Conservation (phyloP, 441 rosid genomes). For the Syzygium syzygioides region DNA sequence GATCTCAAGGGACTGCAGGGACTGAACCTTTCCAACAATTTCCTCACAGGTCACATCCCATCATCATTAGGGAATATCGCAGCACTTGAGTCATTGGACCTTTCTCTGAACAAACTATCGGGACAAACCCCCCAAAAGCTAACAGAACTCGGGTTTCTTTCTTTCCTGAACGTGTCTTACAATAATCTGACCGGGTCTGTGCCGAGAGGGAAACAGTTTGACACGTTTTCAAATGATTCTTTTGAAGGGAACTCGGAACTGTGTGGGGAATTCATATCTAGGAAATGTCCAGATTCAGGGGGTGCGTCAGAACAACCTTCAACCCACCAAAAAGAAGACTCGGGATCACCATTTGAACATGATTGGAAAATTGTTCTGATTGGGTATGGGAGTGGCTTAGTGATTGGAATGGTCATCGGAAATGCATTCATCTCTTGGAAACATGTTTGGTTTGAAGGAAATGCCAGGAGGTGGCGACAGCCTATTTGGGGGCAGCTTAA, state of each 20-base stretch:
- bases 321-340: neutral
- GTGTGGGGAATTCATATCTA: neutral
- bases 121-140: too few relatives aligned
- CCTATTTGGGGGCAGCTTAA: neutral
- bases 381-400: neutral
- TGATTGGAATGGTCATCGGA: neutral
- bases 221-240: neutral
- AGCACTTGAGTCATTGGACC: neutral
- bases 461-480: neutral
- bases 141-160: neutral
- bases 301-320: neutral
- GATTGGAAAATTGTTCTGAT: neutral
- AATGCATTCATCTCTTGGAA: neutral
- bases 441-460: neutral
- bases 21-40: too few relatives aligned
- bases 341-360: neutral
- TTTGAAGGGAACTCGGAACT: neutral
- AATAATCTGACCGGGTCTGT: too few relatives aligned
- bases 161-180: neutral
- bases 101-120: too few relatives aligned
- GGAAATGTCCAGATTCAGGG: neutral
- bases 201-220: neutral
- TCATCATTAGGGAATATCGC: neutral
- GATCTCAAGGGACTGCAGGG: neutral
- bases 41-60: neutral